Evolutionary conservation across 1,284 basidiomycete species (phyloP).

Genomic region (Gymnopus androsaceus): DNA sequence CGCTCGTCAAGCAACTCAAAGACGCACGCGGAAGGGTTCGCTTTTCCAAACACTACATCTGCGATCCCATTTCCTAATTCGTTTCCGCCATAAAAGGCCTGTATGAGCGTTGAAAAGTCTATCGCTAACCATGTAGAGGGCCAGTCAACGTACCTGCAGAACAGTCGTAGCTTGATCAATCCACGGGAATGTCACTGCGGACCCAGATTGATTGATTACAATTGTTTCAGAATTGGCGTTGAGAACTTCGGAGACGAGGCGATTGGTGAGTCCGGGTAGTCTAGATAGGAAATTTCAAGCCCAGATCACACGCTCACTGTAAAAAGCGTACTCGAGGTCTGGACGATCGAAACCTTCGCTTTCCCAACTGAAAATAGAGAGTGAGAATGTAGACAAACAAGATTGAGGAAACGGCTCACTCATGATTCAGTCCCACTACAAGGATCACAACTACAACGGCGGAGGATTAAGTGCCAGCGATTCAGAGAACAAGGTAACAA

Average conservation of each 20-base stretch:
- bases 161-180: constrained; percentile 43
- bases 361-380: constrained; percentile 39
- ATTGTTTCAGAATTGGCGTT: constrained; percentile 50
- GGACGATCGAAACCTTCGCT: constrained; percentile 48
- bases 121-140: background rate
- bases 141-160: constrained; percentile 36
- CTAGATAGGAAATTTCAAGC: constrained; percentile 21
- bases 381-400: background rate
- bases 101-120: background rate
- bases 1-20: no score
- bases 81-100: constrained; percentile 61
- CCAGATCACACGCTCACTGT: background rate
- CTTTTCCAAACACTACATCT: constrained; percentile 54
- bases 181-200: constrained; percentile 57
- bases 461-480: background rate
- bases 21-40: constrained; percentile 54
- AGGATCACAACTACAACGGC: constrained; percentile 38
- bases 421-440: constrained; percentile 49
- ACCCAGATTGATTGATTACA: constrained; percentile 55
- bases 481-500: background rate
- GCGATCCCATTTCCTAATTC: constrained; percentile 54
- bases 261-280: constrained; percentile 49
- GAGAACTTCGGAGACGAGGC: constrained; percentile 52
- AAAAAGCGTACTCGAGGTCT: constrained; percentile 34
- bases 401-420: constrained; percentile 30